Conservation (phyloP, 1,284 basidiomycete genomes). For the Neotropicomus parvogracilis region DNA sequence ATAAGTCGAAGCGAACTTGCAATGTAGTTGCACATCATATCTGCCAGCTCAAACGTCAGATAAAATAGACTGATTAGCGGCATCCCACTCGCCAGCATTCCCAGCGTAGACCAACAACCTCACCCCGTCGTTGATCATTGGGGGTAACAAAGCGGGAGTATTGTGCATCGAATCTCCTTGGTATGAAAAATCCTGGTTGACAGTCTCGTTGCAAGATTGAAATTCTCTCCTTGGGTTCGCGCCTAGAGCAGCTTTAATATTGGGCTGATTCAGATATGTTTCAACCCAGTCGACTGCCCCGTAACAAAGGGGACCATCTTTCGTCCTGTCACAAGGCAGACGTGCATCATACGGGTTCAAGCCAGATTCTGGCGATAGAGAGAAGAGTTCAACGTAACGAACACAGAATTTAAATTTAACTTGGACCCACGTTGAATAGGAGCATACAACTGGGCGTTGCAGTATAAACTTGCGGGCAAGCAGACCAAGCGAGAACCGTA, state of each 20-base stretch:
- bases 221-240: slow-evolving; percentile 50
- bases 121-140: slow-evolving; percentile 66
- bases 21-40: slow-evolving; percentile 81
- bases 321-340: slow-evolving; percentile 63
- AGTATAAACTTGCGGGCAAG: slow-evolving; percentile 60
- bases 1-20: slow-evolving; percentile 36
- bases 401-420: background rate
- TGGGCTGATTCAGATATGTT: slow-evolving; percentile 56
- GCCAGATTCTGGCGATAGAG: slow-evolving; percentile 54
- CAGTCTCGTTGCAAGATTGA: slow-evolving; percentile 43
- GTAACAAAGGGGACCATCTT: slow-evolving; percentile 61
- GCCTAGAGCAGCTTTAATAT: slow-evolving; percentile 63
- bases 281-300: slow-evolving; percentile 65
- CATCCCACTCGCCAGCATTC: slow-evolving; percentile 45
- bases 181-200: slow-evolving; percentile 55
- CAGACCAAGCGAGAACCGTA: slow-evolving; percentile 58
- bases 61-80: background rate
- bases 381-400: background rate
- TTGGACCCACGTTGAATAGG: slow-evolving; percentile 56
- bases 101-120: slow-evolving; percentile 73
- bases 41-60: slow-evolving; percentile 33
- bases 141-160: slow-evolving; percentile 60
- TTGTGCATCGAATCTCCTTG: slow-evolving; percentile 72
- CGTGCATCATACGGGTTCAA: slow-evolving; percentile 85
- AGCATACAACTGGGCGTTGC: slow-evolving; percentile 53